Evolutionary conservation across 352 stramenopile species (phyloP).

Genomic region (Phytophthora idaei): DNA sequence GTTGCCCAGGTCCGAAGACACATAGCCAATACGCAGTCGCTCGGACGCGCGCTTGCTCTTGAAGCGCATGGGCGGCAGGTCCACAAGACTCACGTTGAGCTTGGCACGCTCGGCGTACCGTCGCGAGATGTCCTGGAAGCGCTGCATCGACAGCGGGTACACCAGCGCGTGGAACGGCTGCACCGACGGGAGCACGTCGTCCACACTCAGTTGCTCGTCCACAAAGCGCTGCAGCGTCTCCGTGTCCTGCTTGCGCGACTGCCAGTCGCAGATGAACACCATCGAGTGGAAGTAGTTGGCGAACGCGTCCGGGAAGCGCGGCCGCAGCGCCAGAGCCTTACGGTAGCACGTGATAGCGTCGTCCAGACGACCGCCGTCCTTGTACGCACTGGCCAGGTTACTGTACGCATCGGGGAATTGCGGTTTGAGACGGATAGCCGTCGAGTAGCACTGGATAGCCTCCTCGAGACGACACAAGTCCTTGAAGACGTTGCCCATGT

Average conservation of each 20-base stretch:
- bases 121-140: slow-evolving; percentile 76
- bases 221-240: slow-evolving; percentile 66
- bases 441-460: slow-evolving; percentile 90
- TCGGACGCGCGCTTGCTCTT: slow-evolving; percentile 69
- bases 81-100: slow-evolving; percentile 87
- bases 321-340: slow-evolving; percentile 89
- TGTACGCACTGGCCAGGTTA: slow-evolving; percentile 93
- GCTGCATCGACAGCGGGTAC: slow-evolving; percentile 86
- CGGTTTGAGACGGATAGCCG: slow-evolving; percentile 90
- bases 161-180: slow-evolving; percentile 94
- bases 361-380: slow-evolving; percentile 86
- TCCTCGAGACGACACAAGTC: slow-evolving; percentile 89
- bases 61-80: slow-evolving; percentile 75
- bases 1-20: slow-evolving; percentile 92
- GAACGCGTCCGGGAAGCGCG: slow-evolving; percentile 92
- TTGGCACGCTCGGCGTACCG: slow-evolving; percentile 86
- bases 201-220: slow-evolving; percentile 60
- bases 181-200: slow-evolving; percentile 81
- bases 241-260: slow-evolving; percentile 79
- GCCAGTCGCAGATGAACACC: slow-evolving; percentile 94
- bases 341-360: slow-evolving; percentile 94
- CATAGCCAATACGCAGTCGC: slow-evolving; percentile 87
- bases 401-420: slow-evolving; percentile 91
- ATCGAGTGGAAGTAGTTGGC: slow-evolving; percentile 94
- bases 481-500: slow-evolving; percentile 96